Conservation (phyloP, 768 basidiomycete genomes). For the Panus rudis region DNA sequence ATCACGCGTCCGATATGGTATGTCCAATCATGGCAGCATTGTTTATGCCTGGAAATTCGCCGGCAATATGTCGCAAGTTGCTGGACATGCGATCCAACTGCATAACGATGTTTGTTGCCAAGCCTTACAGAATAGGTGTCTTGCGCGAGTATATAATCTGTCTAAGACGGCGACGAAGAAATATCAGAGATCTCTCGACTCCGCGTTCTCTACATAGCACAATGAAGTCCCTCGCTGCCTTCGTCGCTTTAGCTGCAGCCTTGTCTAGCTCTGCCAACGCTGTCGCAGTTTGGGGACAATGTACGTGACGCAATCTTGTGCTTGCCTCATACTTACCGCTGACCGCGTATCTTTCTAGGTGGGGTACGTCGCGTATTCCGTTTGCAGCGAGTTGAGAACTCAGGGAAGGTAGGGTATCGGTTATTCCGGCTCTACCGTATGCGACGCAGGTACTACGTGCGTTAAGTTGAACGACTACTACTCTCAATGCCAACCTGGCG, state of each 20-base stretch:
- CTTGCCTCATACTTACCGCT: background rate
- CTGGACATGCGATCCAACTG: too few relatives aligned
- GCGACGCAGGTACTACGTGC: constrained; percentile 29
- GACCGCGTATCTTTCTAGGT: constrained; percentile 12
- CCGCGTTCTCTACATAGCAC: constrained; percentile 4
- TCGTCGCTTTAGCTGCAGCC: constrained; percentile 18
- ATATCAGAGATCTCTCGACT: too few relatives aligned
- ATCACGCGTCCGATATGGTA: too few relatives aligned
- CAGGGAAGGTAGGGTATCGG: constrained; percentile 18
- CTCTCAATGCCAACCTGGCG: constrained; percentile 26
- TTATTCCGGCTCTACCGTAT: constrained; percentile 27
- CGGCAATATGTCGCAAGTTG: too few relatives aligned
- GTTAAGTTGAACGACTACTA: constrained; percentile 26
- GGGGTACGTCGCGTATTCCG: constrained; percentile 11
- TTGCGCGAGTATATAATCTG: too few relatives aligned
- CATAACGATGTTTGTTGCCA: too few relatives aligned
- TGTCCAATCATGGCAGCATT: too few relatives aligned
- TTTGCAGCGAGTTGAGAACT: too few relatives aligned
- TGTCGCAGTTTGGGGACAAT: constrained; percentile 32
- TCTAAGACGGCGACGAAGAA: too few relatives aligned
- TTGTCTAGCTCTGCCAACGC: constrained; percentile 15
- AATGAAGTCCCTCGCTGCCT: constrained; percentile 19
- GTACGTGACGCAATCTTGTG: constrained; percentile 15
- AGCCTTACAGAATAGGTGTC: too few relatives aligned
- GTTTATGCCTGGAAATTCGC: too few relatives aligned